Percentiles rank a stretch among this genome's conserved stretches.
Conservation (phyloP, 1,284 basidiomycete genomes). For the Moniliophthora roreri region DNA sequence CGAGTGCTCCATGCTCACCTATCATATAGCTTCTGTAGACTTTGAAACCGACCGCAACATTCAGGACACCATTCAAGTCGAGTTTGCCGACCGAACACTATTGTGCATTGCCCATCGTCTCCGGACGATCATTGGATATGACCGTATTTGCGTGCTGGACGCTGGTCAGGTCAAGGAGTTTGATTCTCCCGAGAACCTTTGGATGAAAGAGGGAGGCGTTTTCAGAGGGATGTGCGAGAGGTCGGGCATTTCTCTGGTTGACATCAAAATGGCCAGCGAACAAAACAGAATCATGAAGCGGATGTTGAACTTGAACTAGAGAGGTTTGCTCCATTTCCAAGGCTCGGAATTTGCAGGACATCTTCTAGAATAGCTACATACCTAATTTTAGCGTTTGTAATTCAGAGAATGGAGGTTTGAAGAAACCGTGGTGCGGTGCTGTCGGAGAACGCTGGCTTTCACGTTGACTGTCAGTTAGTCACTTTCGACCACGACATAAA, state of each 20-base stretch:
- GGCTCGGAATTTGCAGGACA: no score
- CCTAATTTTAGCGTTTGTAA: no score
- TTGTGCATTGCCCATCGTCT: constrained; percentile 67
- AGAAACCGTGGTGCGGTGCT: no score
- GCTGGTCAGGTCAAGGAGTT: constrained; percentile 36
- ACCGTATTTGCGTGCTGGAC: constrained; percentile 62
- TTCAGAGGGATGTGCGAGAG: constrained; percentile 10
- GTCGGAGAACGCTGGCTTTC: no score
- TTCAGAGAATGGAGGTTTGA: no score
- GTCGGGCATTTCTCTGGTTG: constrained; percentile 4
- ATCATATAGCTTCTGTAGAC: constrained; percentile 52
- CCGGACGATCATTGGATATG: constrained; percentile 59
- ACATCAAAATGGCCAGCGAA: constrained; percentile 1
- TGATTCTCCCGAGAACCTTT: constrained; percentile 4
- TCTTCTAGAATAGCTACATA: no score
- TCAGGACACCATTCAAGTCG: constrained; percentile 67
- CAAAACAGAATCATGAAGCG: constrained; percentile 2
- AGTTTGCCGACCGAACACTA: constrained; percentile 68
- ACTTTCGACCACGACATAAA: no score
- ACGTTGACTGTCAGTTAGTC: no score
- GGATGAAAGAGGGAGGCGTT: constrained; percentile 1
- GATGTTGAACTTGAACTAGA: not conserved
- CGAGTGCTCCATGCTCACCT: not conserved
- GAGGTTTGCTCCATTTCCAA: no score
- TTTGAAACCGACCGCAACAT: constrained; percentile 73